Evolutionary conservation across 176 grass and related monocot genomes (phyloP).

Genomic region (Phyllostachys edulis): DNA sequence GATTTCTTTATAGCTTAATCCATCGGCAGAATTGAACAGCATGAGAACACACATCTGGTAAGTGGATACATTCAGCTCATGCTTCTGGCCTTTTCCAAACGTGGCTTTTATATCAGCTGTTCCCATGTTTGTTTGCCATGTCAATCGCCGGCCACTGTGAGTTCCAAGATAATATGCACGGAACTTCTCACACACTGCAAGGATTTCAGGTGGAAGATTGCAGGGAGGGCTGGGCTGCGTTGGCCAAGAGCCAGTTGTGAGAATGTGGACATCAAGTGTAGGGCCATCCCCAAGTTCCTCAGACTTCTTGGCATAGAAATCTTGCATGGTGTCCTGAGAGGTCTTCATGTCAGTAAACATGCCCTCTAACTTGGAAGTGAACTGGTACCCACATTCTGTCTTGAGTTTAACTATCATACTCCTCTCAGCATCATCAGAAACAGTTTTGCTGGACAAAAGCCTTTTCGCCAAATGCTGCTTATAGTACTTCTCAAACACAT

Average conservation of each 20-base stretch:
- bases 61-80: conserved; percentile 97
- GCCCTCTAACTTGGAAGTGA: conserved; percentile 94
- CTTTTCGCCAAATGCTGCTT: conserved; percentile 91
- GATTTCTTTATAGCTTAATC: conserved; percentile 73
- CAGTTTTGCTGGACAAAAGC: conserved; percentile 82
- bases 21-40: conserved; percentile 73
- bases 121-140: conserved; percentile 99
- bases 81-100: conserved; percentile 87
- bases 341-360: conserved; percentile 99
- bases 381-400: conserved; percentile 97
- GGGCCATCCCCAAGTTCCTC: conserved; percentile 76
- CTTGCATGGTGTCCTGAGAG: conserved; percentile 91
- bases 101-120: conserved; percentile 94
- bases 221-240: conserved; percentile 76
- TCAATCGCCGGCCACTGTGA: conserved; percentile 86
- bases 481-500: conserved; percentile 98
- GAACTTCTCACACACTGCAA: conserved; percentile 77
- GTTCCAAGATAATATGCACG: conserved; percentile 90
- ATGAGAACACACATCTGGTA: conserved; percentile 98
- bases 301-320: conserved; percentile 75
- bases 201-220: conserved; percentile 88
- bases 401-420: conserved; percentile 99
- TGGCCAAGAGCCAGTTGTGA: conserved; percentile 96
- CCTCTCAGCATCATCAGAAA: conserved; percentile 95
- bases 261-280: conserved; percentile 86